Evolutionary conservation across 352 stramenopile genomes (phyloP).

Genomic region (Pythium volutum): DNA sequence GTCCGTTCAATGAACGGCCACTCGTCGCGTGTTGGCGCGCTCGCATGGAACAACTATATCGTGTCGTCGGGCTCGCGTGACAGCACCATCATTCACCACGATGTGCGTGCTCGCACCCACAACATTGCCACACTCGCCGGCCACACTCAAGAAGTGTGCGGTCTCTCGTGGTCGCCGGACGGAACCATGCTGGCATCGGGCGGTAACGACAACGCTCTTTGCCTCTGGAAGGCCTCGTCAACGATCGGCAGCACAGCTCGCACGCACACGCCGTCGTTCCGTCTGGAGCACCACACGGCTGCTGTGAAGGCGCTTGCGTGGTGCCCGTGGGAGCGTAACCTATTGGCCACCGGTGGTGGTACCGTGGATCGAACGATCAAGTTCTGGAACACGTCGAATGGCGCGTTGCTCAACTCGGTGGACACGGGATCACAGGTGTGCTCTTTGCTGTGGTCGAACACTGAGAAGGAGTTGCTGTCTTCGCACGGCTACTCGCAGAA

Average conservation of each 20-base stretch:
- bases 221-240: constrained; percentile 92
- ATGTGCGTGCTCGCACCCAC: constrained; percentile 70
- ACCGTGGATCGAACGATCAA: constrained; percentile 99
- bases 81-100: constrained; percentile 90
- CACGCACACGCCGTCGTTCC: constrained; percentile 59
- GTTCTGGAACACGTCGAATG: constrained; percentile 97
- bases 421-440: constrained; percentile 98
- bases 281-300: constrained; percentile 95
- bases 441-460: constrained; percentile 92
- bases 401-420: constrained; percentile 95
- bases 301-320: constrained; percentile 99
- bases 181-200: constrained; percentile 94
- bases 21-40: constrained; percentile 89
- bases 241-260: constrained; percentile 54
- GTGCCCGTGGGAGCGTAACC: constrained; percentile 97
- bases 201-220: constrained; percentile 97
- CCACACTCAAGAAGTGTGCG: constrained; percentile 98
- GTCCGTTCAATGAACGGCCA: constrained; percentile 93
- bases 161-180: constrained; percentile 96
- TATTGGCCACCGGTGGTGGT: constrained; percentile 96
- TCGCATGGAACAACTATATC: constrained; percentile 95
- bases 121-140: constrained; percentile 89
- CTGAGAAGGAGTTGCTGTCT: constrained; percentile 95
- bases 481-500: constrained; percentile 98
- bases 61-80: constrained; percentile 94